phyloP scores from a whole-genome alignment of 441 rosid species.

The Raphanus hybrid region DNA sequence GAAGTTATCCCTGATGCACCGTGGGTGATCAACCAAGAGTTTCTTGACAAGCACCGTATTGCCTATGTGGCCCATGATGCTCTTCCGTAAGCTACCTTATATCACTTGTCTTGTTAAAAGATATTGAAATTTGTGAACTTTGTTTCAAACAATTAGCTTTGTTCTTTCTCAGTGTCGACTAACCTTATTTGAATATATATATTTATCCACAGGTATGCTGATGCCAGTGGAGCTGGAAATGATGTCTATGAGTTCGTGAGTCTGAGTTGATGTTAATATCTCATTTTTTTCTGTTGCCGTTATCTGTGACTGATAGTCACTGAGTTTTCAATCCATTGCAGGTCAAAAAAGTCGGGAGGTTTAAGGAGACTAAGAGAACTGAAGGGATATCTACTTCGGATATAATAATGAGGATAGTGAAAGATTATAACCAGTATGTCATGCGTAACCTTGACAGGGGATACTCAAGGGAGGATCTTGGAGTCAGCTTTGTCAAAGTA shows the following conservation, averaged over 20 bases:
- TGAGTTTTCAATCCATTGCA: too few species aligned
- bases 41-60: conserved; percentile 71
- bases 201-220: conserved; percentile 64
- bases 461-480: conserved; percentile 82
- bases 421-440: too few species aligned
- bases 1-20: conserved; percentile 89
- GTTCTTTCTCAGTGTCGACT: not conserved
- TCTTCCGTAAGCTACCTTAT: conserved; percentile 65
- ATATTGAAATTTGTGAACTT: not conserved
- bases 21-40: conserved; percentile 72
- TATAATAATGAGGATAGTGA: too few species aligned
- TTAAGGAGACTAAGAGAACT: too few species aligned
- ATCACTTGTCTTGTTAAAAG: not conserved
- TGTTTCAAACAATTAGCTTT: not conserved
- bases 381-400: too few species aligned
- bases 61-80: conserved; percentile 83
- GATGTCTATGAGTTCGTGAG: conserved; percentile 94
- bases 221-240: conserved; percentile 83
- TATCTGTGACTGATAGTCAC: too few species aligned
- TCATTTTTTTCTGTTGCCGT: too few species aligned
- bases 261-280: conserved; percentile 19
- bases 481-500: conserved; percentile 76
- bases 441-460: conserved; percentile 71
- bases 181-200: not conserved
- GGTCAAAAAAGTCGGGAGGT: too few species aligned